Evolutionary conservation across 257 asterid genomes (phyloP), one percentile per base, ranked within the genome.

Genomic region (Fraxinus americana): DNA sequence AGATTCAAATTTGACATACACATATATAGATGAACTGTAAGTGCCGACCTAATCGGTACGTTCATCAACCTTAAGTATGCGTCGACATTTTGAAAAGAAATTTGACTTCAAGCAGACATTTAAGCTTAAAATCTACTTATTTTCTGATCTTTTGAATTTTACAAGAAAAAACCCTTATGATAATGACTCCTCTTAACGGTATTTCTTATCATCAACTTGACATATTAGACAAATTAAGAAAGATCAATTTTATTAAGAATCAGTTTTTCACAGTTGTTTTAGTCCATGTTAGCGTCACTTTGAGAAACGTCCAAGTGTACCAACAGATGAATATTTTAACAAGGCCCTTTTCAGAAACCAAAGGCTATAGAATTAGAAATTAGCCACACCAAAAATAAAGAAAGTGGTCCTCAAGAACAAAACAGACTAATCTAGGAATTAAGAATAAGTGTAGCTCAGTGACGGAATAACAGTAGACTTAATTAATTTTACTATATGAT

Each of bases 321-420:
- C 50, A 2, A 10, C 0, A 6, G 50, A 41, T 11, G 13, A 41
- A 41, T 41, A 41, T 41, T 41, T 41, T 41, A 41, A 41, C 29
- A 59, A 7, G 1, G 30, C 67, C 66, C 13, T 59, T 59, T 7
- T 23, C 29, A 21, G 12, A 63, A 63, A 63, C 69, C 35, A 11
- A 27, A 63, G 35, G 19, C 36, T 27, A 25, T 10, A 41, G 16
- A 10, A 41, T 41, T 41, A 41, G 50, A 41, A 41, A 68, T 32
- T 30, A 61, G 32, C 7, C 29, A 6, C 29, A 52, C n/a, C 30
- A 75, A 48, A 50, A 19, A 45, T 38, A 67, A 74, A 71, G 25
- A 77, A 23, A 69, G 85, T 78, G 84, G 87, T 82, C 86, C 81
- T 80, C 25, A 43, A 57, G 50, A 61, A 61, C 71, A 75, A 41